Conservation (phyloP, 768 basidiomycete genomes). For the Mycena alexandri region DNA sequence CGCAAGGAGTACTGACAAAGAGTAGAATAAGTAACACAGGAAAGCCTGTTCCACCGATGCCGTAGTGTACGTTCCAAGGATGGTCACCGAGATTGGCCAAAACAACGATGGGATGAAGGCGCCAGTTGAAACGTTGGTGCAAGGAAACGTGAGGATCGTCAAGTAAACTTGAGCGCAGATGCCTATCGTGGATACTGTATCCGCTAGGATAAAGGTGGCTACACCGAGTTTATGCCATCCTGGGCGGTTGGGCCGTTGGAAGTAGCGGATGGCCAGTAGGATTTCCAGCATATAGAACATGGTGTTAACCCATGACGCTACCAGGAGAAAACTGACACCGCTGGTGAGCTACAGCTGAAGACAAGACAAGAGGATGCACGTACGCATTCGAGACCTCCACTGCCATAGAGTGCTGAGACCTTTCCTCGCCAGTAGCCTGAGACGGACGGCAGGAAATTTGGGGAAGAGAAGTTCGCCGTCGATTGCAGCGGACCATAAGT, state of each 20-base stretch:
- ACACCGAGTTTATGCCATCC: conserved; percentile 13
- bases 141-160: conserved; percentile 1
- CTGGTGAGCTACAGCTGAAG: neutral
- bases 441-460: neutral
- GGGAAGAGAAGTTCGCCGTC: neutral
- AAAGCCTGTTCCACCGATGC: conserved; percentile 26
- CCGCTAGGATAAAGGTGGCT: neutral
- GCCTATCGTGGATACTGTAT: conserved; percentile 8
- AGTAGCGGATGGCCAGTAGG: conserved; percentile 13
- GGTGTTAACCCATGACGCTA: conserved; percentile 19
- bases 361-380: neutral
- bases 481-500: too few species aligned
- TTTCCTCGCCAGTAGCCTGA: too few species aligned
- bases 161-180: conserved; percentile 18
- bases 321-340: conserved; percentile 12
- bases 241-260: conserved; percentile 10
- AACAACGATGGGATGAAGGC: neutral
- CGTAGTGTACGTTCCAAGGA: conserved; percentile 19
- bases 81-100: conserved; percentile 4
- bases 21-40: conserved; percentile 20
- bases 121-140: neutral
- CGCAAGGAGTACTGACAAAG: neutral
- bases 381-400: neutral
- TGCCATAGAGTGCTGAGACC: neutral
- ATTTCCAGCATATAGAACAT: conserved; percentile 19